Evolutionary conservation across 768 basidiomycete species (phyloP), one percentile per base, ranked within the genome.

Genomic region (Rickenella mellea): DNA sequence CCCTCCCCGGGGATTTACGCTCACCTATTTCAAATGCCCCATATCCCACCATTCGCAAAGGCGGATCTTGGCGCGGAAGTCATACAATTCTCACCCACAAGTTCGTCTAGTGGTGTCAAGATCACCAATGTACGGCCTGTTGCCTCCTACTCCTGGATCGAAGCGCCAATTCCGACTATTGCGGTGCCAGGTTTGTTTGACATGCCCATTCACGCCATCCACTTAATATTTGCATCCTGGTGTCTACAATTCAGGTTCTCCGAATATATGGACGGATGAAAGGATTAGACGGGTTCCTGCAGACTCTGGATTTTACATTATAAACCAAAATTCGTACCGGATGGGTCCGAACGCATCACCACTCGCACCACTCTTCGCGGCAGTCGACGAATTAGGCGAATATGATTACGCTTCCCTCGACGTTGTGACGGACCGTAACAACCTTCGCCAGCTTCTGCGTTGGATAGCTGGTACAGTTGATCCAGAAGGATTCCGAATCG

Each of bases 391-490:
- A 6, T 39, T 26, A 32, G 48, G 42, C 1, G 40, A 45, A 2
- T 56, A 66, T 22, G 59, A 65, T 41, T 69, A 67, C 62, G 54
- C 59, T 31, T 29, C 49, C 3, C 53, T 74, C 5, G 64, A 73
- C 14, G 60, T 74, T 31, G 61, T 85, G 46, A 76, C 80, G 0
- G 82, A 84, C 51, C 69, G 84, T 22, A 85, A 83, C 50, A 66
- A 65, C 20, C 60, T 85, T 14, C 69, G 82, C 20, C 83, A 81
- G 55, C 60, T 86, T 29, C 51, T 77, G 17, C 65, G 76, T 20
- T 82, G 76, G 78, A 64, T 71, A n/a, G 50, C 51, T 15, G 37
- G 50, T 12, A 36, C 14, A 12, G 38, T 42, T 6, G 47, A 48
- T 19, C 55, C 52, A 14, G 63, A 59, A 20, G 70, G 74, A 41